Evolutionary conservation across 345 rosid species (phyloP).

Genomic region (Tarenaya hassleriana): DNA sequence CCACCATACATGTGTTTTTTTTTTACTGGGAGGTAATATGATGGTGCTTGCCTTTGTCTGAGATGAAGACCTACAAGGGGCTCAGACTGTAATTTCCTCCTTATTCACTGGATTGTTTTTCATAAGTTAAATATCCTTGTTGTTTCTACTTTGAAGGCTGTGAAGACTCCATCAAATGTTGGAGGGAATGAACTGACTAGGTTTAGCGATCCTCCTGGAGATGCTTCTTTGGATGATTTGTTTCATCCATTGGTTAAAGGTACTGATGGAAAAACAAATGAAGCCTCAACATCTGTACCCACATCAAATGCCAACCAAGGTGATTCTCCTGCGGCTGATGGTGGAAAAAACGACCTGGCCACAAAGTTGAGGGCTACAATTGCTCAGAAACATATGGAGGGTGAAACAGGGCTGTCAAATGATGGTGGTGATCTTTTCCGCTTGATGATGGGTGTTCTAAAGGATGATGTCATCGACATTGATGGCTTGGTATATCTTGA

Average conservation of each 20-base stretch:
- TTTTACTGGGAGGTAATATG: not conserved
- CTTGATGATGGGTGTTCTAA: conserved; percentile 78
- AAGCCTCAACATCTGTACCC: conserved; percentile 79
- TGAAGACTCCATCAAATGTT: conserved; percentile 40
- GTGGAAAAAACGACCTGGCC: conserved; percentile 82
- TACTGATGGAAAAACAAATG: conserved; percentile 45
- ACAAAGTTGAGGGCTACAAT: conserved; percentile 84
- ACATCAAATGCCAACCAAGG: conserved; percentile 55
- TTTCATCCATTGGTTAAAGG: conserved; percentile 75
- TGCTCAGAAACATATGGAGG: conserved; percentile 93
- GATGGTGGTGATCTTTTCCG: conserved; percentile 85
- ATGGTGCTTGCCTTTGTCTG: conserved; percentile 4
- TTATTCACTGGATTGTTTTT: no score
- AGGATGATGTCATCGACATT: conserved; percentile 90
- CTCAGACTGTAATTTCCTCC: no score
- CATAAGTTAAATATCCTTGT: conserved; percentile 7
- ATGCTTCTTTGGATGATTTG: conserved; percentile 93
- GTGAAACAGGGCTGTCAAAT: conserved; percentile 62
- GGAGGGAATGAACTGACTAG: conserved; percentile 75
- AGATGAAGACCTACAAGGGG: conserved; percentile 10
- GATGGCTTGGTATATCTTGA: conserved; percentile 76
- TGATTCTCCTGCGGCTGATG: conserved; percentile 45
- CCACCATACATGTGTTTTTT: not conserved
- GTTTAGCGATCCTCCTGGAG: conserved; percentile 93
- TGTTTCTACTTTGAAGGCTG: conserved; percentile 42